Conservation (phyloP, 805 yeast species). For the Ogataea ramenticola region DNA sequence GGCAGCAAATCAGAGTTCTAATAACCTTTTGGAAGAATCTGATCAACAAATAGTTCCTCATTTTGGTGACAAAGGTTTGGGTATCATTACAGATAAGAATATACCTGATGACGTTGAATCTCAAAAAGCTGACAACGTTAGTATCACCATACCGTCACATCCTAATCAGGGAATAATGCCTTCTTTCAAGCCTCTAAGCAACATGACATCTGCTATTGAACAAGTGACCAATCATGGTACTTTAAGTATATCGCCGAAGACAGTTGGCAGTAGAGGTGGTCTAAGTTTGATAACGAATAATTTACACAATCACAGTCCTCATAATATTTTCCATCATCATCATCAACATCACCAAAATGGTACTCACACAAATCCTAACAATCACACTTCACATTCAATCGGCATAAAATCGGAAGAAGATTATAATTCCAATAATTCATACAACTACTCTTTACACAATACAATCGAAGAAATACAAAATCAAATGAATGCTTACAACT, state of each 20-base stretch:
- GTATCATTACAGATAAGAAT: background rate
- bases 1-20: background rate
- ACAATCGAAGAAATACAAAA: conserved; percentile 26
- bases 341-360: background rate
- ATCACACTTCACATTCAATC: background rate
- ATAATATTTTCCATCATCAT: background rate
- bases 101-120: too few relatives aligned
- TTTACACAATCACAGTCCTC: background rate
- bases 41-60: background rate
- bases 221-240: conserved; percentile 1
- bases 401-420: conserved; percentile 15
- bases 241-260: conserved; percentile 10
- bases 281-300: conserved; percentile 10
- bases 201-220: conserved; percentile 6
- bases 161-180: background rate
- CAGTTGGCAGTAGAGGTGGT: conserved; percentile 9
- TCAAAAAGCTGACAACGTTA: too few relatives aligned
- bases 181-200: background rate
- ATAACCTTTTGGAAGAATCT: background rate
- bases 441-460: conserved; percentile 24
- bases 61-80: background rate
- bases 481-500: conserved; percentile 16
- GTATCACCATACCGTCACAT: too few relatives aligned
- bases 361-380: background rate
- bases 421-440: conserved; percentile 24